Conservation (phyloP, 2,329 filamentous ascomycete species). For the Apiospora saccharicola region DNA sequence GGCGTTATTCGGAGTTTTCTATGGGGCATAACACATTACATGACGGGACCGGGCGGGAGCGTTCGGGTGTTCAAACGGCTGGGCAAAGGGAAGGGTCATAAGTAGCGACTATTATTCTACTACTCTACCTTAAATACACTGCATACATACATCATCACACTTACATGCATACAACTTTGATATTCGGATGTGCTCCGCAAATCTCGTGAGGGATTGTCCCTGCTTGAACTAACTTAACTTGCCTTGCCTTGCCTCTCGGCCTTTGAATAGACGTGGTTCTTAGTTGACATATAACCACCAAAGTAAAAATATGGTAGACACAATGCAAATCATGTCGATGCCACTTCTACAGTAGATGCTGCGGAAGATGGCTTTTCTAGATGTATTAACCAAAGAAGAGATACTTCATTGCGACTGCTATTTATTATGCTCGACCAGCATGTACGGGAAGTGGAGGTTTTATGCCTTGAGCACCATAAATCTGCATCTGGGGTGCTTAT, state of each 20-base stretch:
- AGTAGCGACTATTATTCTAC: not conserved
- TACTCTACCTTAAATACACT: not conserved
- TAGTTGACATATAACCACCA: too few species aligned
- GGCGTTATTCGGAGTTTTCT: constrained; percentile 10
- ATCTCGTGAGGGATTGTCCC: not conserved
- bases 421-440: constrained; percentile 10
- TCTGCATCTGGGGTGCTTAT: not conserved
- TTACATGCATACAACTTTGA: too few species aligned
- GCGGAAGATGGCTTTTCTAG: too few species aligned
- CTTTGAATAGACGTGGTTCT: too few species aligned
- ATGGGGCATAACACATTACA: constrained; percentile 6
- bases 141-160: not conserved
- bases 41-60: not conserved
- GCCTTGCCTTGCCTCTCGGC: too few species aligned
- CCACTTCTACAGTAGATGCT: too few species aligned
- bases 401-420: constrained; percentile 6
- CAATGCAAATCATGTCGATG: too few species aligned
- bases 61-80: not conserved
- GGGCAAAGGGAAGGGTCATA: not conserved
- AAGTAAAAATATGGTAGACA: too few species aligned
- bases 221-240: not conserved
- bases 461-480: not conserved
- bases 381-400: not conserved
- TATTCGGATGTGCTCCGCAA: not conserved
- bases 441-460: not conserved